A percentile compares a stretch with the other conserved stretches of the same genome.
These are phyloP conservation scores for Leishmania gerbilli DNA, from an alignment of 208 protist species.

Conservation along the genomic window DNA sequence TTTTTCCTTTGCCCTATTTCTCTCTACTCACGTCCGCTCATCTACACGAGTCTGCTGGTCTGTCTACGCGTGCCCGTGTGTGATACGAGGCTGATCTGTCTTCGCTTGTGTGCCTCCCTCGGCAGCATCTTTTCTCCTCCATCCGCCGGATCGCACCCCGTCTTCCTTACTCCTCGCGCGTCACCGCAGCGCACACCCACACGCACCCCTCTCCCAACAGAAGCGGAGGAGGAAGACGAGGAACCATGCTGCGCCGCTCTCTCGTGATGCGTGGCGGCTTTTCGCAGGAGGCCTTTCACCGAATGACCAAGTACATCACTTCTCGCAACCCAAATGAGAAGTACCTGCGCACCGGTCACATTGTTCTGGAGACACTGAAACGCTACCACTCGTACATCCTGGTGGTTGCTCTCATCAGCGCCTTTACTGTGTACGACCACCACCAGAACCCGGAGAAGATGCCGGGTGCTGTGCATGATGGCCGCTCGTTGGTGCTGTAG, in stretches of 20 bases:
- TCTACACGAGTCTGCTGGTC: neutral
- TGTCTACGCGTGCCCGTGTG: neutral
- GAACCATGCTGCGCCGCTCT: constrained; percentile 34
- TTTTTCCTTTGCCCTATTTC: neutral
- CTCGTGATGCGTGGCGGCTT: constrained; percentile 40
- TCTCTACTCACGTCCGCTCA: neutral
- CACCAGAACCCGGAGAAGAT: constrained; percentile 61
- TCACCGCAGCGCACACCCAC: neutral
- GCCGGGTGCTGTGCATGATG: constrained; percentile 66
- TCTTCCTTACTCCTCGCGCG: neutral
- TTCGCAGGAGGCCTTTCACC: constrained; percentile 83
- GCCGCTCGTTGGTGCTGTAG: constrained; percentile 83
- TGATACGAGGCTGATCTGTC: neutral
- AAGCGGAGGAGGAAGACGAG: neutral
- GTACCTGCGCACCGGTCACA: constrained; percentile 81
- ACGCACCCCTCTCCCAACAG: neutral
- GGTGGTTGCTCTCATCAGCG: constrained; percentile 59
- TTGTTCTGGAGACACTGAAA: constrained; percentile 81
- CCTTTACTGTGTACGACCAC: constrained; percentile 70
- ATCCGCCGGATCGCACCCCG: neutral
- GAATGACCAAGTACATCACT: constrained; percentile 87
- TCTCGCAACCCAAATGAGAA: constrained; percentile 88
- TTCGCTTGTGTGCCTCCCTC: neutral
- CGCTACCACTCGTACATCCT: constrained; percentile 83
- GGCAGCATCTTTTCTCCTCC: neutral